Conservation (phyloP, 2,329 filamentous ascomycete species). For the Ophiostoma sp. region DNA sequence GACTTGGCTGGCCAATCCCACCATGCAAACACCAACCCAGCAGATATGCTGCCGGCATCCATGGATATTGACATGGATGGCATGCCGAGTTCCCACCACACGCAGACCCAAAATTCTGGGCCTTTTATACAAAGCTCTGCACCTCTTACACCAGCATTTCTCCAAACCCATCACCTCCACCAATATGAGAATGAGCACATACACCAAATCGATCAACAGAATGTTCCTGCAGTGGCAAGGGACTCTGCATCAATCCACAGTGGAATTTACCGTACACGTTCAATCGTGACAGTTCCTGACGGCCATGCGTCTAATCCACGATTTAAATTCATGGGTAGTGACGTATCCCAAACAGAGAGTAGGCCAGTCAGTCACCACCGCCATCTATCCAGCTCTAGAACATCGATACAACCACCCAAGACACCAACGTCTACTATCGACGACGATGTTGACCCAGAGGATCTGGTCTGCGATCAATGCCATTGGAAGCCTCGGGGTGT, state of each 20-base stretch:
- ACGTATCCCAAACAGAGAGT: neutral
- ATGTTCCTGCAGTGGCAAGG: neutral
- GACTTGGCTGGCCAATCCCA: neutral
- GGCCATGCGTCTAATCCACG: neutral
- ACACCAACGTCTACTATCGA: conserved; percentile 10
- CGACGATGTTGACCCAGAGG: conserved; percentile 30
- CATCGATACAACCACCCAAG: conserved; percentile 6
- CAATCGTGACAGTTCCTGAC: neutral
- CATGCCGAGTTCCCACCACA: neutral
- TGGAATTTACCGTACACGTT: neutral
- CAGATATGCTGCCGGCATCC: neutral
- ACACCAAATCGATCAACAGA: neutral
- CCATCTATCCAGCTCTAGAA: conserved; percentile 23
- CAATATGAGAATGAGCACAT: neutral
- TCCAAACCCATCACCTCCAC: neutral
- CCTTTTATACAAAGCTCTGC: neutral
- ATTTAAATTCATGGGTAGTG: neutral
- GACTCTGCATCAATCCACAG: neutral
- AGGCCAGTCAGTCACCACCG: conserved; percentile 22
- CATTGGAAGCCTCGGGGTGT: conserved; percentile 37
- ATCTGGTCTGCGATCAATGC: conserved; percentile 36
- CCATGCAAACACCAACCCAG: neutral
- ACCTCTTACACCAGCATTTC: neutral
- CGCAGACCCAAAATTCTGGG: neutral
- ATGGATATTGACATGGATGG: conserved; percentile 23